A percentile compares a stretch with the other conserved stretches of the same genome.
Evolutionary conservation across 78 protist species (phyloP).

Genomic region (Bigelowiella natans): DNA sequence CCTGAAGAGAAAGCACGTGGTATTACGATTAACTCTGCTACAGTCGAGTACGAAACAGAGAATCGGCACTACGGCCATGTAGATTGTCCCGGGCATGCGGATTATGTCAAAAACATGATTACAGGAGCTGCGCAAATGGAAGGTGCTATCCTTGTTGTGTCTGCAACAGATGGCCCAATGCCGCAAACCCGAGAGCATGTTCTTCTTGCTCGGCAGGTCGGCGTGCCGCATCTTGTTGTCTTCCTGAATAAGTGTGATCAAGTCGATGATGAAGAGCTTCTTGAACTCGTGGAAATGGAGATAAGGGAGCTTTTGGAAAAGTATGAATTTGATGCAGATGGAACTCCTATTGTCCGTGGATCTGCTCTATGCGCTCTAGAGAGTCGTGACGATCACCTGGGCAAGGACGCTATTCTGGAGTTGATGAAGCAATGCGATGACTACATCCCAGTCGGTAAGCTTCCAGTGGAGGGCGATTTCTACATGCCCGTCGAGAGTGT

Average conservation of each 20-base stretch:
- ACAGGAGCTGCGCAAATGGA: constrained; percentile 78
- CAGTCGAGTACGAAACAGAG: constrained; percentile 41
- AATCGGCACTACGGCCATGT: constrained; percentile 85
- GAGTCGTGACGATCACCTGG: constrained; percentile 43
- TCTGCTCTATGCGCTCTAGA: constrained; percentile 72
- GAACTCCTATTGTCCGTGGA: constrained; percentile 48
- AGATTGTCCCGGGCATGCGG: constrained; percentile 91
- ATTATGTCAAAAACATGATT: constrained; percentile 92
- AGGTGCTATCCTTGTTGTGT: constrained; percentile 80
- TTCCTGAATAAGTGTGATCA: constrained; percentile 74
- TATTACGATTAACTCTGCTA: constrained; percentile 78
- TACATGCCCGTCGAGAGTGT: constrained; percentile 83
- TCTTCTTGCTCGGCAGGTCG: constrained; percentile 77
- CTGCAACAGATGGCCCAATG: constrained; percentile 77
- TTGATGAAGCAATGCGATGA: constrained; percentile 52
- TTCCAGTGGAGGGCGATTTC: constrained; percentile 50
- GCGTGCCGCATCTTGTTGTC: constrained; percentile 70
- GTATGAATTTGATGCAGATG: constrained; percentile 77
- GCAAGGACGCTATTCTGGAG: constrained; percentile 41
- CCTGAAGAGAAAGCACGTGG: constrained; percentile 86
- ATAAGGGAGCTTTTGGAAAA: constrained; percentile 46
- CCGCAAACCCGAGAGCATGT: constrained; percentile 93
- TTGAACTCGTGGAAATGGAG: constrained; percentile 83
- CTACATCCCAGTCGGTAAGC: constrained; percentile 34
- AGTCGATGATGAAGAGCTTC: constrained; percentile 73